Evolutionary conservation across 495 filamentous ascomycete genomes (phyloP).

Genomic region (Aspergillus sclerotioniger): DNA sequence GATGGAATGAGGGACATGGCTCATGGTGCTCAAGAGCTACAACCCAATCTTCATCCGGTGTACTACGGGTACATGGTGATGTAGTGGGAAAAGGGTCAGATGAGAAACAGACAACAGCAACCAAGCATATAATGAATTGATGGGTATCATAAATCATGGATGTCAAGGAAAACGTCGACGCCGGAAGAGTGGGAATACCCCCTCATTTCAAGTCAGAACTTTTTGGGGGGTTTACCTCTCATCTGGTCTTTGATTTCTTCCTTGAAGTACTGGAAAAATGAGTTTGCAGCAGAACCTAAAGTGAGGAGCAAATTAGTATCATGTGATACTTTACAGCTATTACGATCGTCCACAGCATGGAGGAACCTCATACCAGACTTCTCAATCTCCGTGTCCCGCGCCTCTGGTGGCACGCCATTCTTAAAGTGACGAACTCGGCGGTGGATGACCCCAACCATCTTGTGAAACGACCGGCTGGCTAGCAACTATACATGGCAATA

Average conservation of each 20-base stretch:
- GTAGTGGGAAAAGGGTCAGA: background rate
- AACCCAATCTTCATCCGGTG: constrained; percentile 52
- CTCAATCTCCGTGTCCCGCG: constrained; percentile 56
- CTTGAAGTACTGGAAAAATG: constrained; percentile 54
- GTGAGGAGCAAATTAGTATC: constrained; percentile 10
- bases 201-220: constrained; percentile 23
- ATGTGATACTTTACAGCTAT: background rate
- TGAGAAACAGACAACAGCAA: background rate
- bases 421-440: constrained; percentile 49
- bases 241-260: constrained; percentile 61
- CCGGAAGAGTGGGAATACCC: background rate
- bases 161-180: constrained; percentile 5
- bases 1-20: constrained; percentile 53
- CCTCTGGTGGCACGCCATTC: constrained; percentile 56
- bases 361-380: constrained; percentile 37
- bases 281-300: constrained; percentile 29
- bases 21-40: constrained; percentile 37
- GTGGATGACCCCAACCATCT: constrained; percentile 55
- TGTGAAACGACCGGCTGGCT: constrained; percentile 58
- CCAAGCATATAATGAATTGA: constrained; percentile 1
- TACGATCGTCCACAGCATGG: background rate
- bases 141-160: constrained; percentile 25
- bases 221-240: constrained; percentile 44
- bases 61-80: background rate
- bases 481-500: constrained; percentile 47